These are phyloP conservation scores for Dimargaris verticillata DNA, from an alignment of 192 early-diverging fungal species.

Conservation along the genomic window DNA sequence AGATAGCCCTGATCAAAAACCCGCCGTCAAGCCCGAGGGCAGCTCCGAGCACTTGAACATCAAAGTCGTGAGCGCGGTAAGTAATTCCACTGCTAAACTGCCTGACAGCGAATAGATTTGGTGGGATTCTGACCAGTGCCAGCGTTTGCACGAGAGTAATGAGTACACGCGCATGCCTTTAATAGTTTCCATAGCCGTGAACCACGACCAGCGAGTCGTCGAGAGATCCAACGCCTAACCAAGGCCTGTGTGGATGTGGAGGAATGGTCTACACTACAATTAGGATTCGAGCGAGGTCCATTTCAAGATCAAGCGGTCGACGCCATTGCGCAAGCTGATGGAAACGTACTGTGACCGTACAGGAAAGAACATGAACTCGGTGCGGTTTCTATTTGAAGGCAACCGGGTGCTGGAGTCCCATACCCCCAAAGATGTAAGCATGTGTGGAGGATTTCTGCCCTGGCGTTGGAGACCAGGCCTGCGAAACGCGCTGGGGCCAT, in stretches of 20 bases:
- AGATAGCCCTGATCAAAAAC: constrained; percentile 39
- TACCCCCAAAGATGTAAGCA: constrained; percentile 67
- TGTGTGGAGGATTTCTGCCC: too few species aligned
- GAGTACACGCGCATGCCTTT: too few species aligned
- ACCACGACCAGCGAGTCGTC: not conserved
- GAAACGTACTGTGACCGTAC: constrained; percentile 81
- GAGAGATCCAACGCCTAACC: constrained; percentile 4
- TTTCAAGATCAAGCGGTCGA: constrained; percentile 93
- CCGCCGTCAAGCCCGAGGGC: constrained; percentile 24
- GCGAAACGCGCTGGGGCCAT: too few species aligned
- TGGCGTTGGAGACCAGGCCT: too few species aligned
- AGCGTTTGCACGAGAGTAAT: too few species aligned
- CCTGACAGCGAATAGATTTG: constrained; percentile 9
- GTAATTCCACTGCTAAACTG: constrained; percentile 13
- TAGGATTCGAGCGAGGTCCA: constrained; percentile 63
- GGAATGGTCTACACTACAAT: not conserved
- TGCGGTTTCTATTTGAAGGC: constrained; percentile 89
- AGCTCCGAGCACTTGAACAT: constrained; percentile 73
- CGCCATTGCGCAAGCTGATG: constrained; percentile 84
- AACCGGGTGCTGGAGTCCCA: constrained; percentile 58
- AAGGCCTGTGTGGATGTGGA: not conserved
- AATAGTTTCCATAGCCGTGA: not conserved
- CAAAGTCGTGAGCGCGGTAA: constrained; percentile 76
- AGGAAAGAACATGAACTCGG: constrained; percentile 55
- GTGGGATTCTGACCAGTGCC: not conserved